phyloP scores from a whole-genome alignment of 148 eudicot genomes.

The Pouteria glomerata region DNA sequence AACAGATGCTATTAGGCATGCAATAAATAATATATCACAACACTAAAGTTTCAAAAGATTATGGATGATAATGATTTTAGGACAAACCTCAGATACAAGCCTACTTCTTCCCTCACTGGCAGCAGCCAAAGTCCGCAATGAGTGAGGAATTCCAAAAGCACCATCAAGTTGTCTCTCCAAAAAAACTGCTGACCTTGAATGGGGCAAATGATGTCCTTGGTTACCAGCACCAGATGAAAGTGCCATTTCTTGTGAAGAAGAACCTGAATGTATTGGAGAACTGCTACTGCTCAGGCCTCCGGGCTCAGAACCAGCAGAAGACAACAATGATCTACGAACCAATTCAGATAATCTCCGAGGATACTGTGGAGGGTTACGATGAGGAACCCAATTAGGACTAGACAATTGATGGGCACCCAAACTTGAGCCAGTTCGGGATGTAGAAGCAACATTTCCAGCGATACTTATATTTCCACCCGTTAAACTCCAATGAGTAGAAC shows the following conservation, averaged over 20 bases:
- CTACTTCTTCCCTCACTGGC: slow-evolving; percentile 83
- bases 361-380: slow-evolving; percentile 44
- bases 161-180: slow-evolving; percentile 67
- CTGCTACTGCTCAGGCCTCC: slow-evolving; percentile 41
- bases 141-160: slow-evolving; percentile 47
- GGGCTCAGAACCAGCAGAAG: slow-evolving; percentile 45
- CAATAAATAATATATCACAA: neutral
- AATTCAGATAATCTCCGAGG: slow-evolving; percentile 71
- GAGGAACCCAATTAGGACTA: slow-evolving; percentile 47
- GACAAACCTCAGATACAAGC: slow-evolving; percentile 79
- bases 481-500: slow-evolving; percentile 44
- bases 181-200: slow-evolving; percentile 48
- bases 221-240: slow-evolving; percentile 27
- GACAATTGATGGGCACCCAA: slow-evolving; percentile 17
- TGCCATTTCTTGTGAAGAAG: slow-evolving; percentile 38
- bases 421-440: slow-evolving; percentile 45
- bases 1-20: neutral
- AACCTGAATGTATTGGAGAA: slow-evolving; percentile 26
- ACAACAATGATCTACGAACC: slow-evolving; percentile 52
- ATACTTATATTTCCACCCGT: slow-evolving; percentile 28
- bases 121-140: slow-evolving; percentile 60
- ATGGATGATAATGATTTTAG: neutral
- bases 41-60: neutral
- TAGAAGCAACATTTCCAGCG: slow-evolving; percentile 40
- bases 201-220: slow-evolving; percentile 34